Conservation (phyloP, 345 rosid species). For the Populus euphratica region DNA sequence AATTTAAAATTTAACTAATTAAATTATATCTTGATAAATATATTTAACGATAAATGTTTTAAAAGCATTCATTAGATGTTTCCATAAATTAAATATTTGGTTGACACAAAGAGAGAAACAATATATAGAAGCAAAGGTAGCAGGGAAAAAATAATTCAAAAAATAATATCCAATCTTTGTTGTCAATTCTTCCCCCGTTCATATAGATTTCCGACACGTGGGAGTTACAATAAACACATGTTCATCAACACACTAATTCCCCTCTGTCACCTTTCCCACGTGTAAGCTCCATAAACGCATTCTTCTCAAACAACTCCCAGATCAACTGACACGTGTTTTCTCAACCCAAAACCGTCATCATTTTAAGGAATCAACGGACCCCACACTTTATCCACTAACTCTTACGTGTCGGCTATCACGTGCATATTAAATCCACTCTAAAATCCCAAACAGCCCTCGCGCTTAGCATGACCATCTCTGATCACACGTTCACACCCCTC, state of each 20-base stretch:
- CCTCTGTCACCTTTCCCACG: constrained; percentile 11
- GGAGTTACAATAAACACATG: no score
- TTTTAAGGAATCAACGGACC: constrained; percentile 14
- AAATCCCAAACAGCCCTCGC: background rate
- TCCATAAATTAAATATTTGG: no score
- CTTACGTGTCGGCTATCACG: constrained; percentile 25
- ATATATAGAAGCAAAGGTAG: no score
- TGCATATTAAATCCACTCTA: background rate
- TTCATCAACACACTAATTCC: background rate
- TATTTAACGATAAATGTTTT: no score
- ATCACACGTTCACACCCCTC: no score
- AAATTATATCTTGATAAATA: no score
- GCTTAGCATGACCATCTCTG: background rate
- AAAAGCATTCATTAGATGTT: no score
- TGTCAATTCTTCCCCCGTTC: background rate
- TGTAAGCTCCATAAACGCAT: constrained; percentile 11
- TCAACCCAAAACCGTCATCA: constrained; percentile 31
- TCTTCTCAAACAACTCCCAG: constrained; percentile 1
- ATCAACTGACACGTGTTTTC: constrained; percentile 31
- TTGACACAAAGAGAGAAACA: no score
- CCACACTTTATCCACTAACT: constrained; percentile 32
- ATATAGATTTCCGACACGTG: background rate
- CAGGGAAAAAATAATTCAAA: no score
- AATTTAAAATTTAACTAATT: no score
- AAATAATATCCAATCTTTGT: background rate